Conservation (phyloP, 371 early-diverging fungal species). For the Saksenaea vasiformis region DNA sequence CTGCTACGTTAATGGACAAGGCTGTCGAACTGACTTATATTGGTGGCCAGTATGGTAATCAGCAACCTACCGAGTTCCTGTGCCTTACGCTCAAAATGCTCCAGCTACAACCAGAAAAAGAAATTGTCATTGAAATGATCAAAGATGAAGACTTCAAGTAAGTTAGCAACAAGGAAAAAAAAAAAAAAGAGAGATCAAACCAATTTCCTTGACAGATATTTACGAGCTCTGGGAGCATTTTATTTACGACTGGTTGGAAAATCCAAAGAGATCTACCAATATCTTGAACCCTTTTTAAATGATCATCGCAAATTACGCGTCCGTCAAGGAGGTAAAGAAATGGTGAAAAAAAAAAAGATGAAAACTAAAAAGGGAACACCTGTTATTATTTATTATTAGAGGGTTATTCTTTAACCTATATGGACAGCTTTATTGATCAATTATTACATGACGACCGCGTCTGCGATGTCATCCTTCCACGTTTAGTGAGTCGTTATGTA, state of each 20-base stretch:
- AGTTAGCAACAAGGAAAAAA: neutral
- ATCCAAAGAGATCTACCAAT: conserved; percentile 78
- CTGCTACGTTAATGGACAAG: conserved; percentile 88
- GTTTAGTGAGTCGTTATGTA: conserved; percentile 73
- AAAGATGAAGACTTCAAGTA: conserved; percentile 79
- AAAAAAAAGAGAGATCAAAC: no score
- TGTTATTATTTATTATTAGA: conserved; percentile 57
- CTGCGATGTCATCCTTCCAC: conserved; percentile 89
- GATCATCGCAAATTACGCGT: conserved; percentile 87
- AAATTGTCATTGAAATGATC: conserved; percentile 82
- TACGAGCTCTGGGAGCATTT: conserved; percentile 89
- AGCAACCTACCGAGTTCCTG: conserved; percentile 89
- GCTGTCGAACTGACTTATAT: conserved; percentile 78
- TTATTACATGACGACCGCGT: conserved; percentile 80
- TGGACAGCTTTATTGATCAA: conserved; percentile 93
- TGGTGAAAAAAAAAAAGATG: conserved; percentile 63
- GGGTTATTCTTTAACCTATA: conserved; percentile 65
- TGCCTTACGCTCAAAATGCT: conserved; percentile 88
- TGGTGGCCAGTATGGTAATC: conserved; percentile 87
- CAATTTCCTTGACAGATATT: conserved; percentile 52
- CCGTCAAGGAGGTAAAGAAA: conserved; percentile 57
- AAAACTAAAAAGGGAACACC: conserved; percentile 65
- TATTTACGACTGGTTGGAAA: conserved; percentile 84
- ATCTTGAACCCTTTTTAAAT: conserved; percentile 83
- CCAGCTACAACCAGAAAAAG: conserved; percentile 87